These are phyloP conservation scores for Mrakia frigida DNA, from an alignment of 768 basidiomycete species.

Conservation along the genomic window DNA sequence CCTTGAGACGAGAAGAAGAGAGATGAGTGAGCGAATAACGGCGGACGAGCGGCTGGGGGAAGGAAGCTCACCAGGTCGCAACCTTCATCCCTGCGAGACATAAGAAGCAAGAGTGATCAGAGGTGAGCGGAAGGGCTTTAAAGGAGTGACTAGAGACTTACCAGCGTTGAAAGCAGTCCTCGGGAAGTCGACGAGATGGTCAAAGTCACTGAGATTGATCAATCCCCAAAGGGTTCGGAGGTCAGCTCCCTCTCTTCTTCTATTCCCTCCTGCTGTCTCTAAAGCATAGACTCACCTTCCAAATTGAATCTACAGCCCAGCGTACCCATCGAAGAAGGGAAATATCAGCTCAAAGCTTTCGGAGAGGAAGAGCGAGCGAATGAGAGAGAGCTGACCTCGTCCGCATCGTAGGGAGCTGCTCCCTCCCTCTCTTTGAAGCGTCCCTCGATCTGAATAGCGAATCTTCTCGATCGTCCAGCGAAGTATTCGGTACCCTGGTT, in stretches of 20 bases:
- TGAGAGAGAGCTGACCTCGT: constrained; percentile 34
- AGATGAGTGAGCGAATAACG: neutral
- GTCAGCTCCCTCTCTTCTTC: neutral
- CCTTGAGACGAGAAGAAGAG: neutral
- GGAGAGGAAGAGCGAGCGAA: no score
- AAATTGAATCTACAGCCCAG: constrained; percentile 13
- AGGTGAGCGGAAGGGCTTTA: neutral
- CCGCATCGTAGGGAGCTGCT: constrained; percentile 33
- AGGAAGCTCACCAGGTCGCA: constrained; percentile 5
- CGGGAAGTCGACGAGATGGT: constrained; percentile 36
- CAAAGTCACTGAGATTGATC: constrained; percentile 33
- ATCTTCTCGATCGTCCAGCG: constrained; percentile 32
- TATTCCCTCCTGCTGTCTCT: neutral
- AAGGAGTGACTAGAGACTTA: neutral
- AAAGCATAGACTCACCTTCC: neutral
- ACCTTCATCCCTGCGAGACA: neutral
- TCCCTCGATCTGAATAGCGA: constrained; percentile 38
- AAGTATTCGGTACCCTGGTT: constrained; percentile 34
- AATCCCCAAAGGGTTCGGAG: no score
- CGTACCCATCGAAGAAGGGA: no score
- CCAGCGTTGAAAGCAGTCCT: constrained; percentile 36
- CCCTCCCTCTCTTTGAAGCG: constrained; percentile 35
- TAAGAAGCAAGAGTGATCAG: neutral
- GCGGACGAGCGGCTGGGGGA: neutral
- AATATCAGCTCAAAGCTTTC: neutral